Percentiles rank a stretch among this genome's conserved stretches.
Evolutionary conservation across 306 rosid genomes (phyloP).

Genomic region (Rubus parviflorus): DNA sequence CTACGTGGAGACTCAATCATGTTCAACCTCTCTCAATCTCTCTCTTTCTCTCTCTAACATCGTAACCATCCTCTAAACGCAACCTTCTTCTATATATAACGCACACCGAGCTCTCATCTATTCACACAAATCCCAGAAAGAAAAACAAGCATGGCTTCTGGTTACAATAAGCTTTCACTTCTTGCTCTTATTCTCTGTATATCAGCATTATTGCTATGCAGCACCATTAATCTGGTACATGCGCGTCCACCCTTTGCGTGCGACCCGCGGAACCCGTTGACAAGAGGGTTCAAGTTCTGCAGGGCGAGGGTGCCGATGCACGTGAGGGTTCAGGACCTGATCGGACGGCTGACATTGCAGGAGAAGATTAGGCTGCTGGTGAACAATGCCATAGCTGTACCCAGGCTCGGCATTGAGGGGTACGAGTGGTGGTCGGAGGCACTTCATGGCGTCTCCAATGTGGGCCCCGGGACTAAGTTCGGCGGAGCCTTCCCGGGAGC

Average conservation of each 20-base stretch:
- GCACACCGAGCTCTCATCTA: not conserved
- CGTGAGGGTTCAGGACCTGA: slow-evolving; percentile 66
- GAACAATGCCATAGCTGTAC: slow-evolving; percentile 72
- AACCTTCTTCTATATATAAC: slow-evolving; percentile 6
- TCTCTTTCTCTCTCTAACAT: not conserved
- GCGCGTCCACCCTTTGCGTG: slow-evolving; percentile 76
- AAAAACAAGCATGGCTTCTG: not conserved
- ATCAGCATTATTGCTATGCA: not conserved
- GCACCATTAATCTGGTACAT: not conserved
- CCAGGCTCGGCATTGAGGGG: slow-evolving; percentile 70
- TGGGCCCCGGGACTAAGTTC: slow-evolving; percentile 86
- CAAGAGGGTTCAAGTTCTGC: slow-evolving; percentile 60
- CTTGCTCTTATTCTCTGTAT: not conserved
- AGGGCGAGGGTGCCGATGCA: slow-evolving; percentile 35
- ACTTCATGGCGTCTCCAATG: slow-evolving; percentile 85
- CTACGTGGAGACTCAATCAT: slow-evolving; percentile 74
- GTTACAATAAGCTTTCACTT: not conserved
- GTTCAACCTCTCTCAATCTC: not conserved
- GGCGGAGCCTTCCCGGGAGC: slow-evolving; percentile 79
- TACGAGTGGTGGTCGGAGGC: slow-evolving; percentile 96
- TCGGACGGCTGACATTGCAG: slow-evolving; percentile 65
- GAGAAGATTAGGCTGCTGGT: slow-evolving; percentile 78
- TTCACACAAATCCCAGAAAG: not conserved
- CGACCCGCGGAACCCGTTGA: slow-evolving; percentile 58
- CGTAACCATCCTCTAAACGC: slow-evolving; percentile 27